Conservation (phyloP, 345 rosid genomes). For the Boechera retrofracta region DNA sequence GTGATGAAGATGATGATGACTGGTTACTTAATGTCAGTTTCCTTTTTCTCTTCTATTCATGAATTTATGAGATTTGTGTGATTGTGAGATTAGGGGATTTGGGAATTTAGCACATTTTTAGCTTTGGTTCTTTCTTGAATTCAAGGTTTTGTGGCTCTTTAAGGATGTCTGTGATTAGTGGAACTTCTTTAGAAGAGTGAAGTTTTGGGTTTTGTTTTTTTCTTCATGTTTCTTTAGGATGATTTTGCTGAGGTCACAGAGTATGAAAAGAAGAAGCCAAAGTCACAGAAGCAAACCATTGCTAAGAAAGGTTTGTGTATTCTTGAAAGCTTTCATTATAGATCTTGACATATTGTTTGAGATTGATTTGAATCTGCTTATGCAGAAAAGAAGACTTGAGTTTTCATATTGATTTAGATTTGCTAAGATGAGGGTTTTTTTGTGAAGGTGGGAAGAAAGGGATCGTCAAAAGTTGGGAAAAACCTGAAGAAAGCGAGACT, state of each 20-base stretch:
- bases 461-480: conserved; percentile 41
- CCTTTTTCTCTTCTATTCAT: not conserved
- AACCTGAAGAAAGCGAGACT: conserved; percentile 36
- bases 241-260: conserved; percentile 76
- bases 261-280: conserved; percentile 57
- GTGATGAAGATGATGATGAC: conserved; percentile 46
- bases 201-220: conserved; percentile 4
- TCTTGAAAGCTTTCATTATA: conserved; percentile 3
- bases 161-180: conserved; percentile 18
- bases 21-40: conserved; percentile 68
- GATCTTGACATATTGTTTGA: conserved; percentile 11
- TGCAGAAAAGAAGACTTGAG: not conserved
- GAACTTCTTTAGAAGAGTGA: conserved; percentile 16
- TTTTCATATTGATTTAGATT: not conserved
- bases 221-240: conserved; percentile 55
- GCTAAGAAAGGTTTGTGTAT: conserved; percentile 55
- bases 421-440: conserved; percentile 35
- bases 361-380: not conserved
- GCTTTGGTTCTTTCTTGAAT: conserved; percentile 18
- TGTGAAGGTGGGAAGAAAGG: conserved; percentile 54
- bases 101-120: not conserved
- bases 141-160: conserved; percentile 5
- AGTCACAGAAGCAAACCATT: conserved; percentile 47
- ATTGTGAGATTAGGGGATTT: conserved; percentile 15
- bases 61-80: conserved; percentile 1